Conservation (phyloP, 140 eudicot genomes). For the Cichorium intybus region DNA sequence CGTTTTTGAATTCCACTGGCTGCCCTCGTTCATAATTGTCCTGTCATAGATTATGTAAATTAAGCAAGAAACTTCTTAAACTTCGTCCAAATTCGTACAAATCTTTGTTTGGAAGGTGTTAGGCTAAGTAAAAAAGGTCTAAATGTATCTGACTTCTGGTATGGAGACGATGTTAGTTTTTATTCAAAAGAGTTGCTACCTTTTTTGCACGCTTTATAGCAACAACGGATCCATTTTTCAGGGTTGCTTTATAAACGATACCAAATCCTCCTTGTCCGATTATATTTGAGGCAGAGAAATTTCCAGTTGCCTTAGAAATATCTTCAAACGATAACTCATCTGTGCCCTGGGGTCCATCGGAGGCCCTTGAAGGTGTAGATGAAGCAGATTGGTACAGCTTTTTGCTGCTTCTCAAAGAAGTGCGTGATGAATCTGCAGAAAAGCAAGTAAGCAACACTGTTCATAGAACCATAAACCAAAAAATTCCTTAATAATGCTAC, state of each 20-base stretch:
- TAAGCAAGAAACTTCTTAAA: constrained; percentile 6
- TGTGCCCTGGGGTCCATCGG: constrained; percentile 25
- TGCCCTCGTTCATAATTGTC: constrained; percentile 37
- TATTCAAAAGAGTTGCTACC: constrained; percentile 27
- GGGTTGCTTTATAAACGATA: constrained; percentile 61
- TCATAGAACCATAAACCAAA: constrained; percentile 1
- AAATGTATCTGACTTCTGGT: background rate
- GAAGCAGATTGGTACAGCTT: constrained; percentile 33
- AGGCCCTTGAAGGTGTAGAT: constrained; percentile 29
- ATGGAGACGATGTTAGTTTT: background rate
- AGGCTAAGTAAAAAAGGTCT: too few relatives aligned
- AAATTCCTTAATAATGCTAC: background rate
- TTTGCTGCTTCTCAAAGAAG: constrained; percentile 39
- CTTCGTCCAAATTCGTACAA: background rate
- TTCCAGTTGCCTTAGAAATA: constrained; percentile 59
- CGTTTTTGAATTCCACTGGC: constrained; percentile 64
- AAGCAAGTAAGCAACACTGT: too few relatives aligned
- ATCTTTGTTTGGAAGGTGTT: too few relatives aligned
- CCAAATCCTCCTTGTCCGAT: constrained; percentile 90
- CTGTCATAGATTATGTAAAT: constrained; percentile 43
- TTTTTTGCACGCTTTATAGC: constrained; percentile 80
- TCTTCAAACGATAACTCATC: constrained; percentile 48
- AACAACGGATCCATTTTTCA: constrained; percentile 58
- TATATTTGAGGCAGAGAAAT: constrained; percentile 55
- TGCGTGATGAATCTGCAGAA: constrained; percentile 44